Percentiles rank a stretch among this genome's conserved stretches.
Conservation (phyloP, 495 filamentous ascomycete genomes). For the Tuber microsphaerosporum region DNA sequence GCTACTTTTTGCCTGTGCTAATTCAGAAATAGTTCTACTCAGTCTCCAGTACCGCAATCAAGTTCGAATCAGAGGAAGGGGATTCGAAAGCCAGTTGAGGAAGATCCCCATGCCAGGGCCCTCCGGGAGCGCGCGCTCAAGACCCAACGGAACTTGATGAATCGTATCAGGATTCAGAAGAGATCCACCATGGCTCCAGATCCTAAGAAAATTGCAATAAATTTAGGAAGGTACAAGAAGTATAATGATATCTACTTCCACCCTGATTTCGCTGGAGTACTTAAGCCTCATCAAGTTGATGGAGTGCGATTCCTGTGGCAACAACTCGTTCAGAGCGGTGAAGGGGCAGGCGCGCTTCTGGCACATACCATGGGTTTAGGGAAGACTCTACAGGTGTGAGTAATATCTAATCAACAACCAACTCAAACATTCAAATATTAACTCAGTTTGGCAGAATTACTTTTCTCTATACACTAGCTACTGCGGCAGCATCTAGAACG, state of each 20-base stretch:
- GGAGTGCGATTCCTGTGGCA: conserved; percentile 89
- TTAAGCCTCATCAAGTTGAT: conserved; percentile 57
- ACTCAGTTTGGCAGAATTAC: conserved; percentile 52
- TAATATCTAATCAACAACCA: conserved; percentile 22
- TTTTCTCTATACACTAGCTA: conserved; percentile 64
- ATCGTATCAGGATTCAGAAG: conserved; percentile 7
- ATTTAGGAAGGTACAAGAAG: conserved; percentile 31
- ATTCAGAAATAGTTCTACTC: background rate
- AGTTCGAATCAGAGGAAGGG: conserved; percentile 10
- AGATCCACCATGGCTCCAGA: conserved; percentile 5
- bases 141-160: background rate
- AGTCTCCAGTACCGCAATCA: background rate
- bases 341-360: conserved; percentile 67
- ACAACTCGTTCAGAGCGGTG: conserved; percentile 56
- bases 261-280: conserved; percentile 45
- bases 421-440: background rate
- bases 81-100: conserved; percentile 16
- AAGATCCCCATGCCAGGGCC: conserved; percentile 16
- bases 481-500: conserved; percentile 56
- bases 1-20: background rate
- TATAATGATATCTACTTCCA: conserved; percentile 48
- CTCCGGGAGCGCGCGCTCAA: conserved; percentile 17
- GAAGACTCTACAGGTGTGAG: conserved; percentile 81
- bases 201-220: conserved; percentile 18
- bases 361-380: conserved; percentile 92